Conservation (phyloP, 768 basidiomycete species). For the Rhodotorula diobovata region DNA sequence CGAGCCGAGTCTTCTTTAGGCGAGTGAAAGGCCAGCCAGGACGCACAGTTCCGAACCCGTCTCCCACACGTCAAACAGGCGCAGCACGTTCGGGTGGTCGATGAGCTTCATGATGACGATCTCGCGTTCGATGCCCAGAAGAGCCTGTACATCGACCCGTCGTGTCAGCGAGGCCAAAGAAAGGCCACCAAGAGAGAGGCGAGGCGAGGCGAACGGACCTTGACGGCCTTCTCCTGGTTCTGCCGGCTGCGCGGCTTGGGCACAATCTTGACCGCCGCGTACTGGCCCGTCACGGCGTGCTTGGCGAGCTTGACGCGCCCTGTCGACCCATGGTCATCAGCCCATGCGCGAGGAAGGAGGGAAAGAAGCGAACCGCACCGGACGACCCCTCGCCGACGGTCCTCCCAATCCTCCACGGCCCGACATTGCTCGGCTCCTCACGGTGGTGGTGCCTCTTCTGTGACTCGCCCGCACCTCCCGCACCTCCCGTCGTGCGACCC, state of each 20-base stretch:
- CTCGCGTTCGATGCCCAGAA: constrained; percentile 81
- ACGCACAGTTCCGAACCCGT: constrained; percentile 71
- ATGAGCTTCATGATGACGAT: constrained; percentile 99
- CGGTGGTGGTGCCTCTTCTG: neutral
- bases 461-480: neutral
- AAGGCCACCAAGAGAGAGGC: neutral
- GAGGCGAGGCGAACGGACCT: constrained; percentile 29
- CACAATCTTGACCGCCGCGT: constrained; percentile 93
- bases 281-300: constrained; percentile 76
- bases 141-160: constrained; percentile 52
- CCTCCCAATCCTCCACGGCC: constrained; percentile 88
- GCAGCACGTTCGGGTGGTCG: constrained; percentile 94
- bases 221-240: constrained; percentile 47
- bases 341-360: neutral
- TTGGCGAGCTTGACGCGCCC: constrained; percentile 85
- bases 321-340: constrained; percentile 26
- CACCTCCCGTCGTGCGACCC: neutral
- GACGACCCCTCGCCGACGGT: constrained; percentile 91
- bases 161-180: constrained; percentile 7
- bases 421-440: constrained; percentile 71
- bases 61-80: constrained; percentile 93
- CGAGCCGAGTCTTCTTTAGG: neutral
- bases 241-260: constrained; percentile 67
- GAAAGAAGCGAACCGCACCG: constrained; percentile 50
- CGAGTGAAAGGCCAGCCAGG: neutral